Evolutionary conservation across 768 basidiomycete genomes (phyloP).

Genomic region (Hypsizygus marmoreus): DNA sequence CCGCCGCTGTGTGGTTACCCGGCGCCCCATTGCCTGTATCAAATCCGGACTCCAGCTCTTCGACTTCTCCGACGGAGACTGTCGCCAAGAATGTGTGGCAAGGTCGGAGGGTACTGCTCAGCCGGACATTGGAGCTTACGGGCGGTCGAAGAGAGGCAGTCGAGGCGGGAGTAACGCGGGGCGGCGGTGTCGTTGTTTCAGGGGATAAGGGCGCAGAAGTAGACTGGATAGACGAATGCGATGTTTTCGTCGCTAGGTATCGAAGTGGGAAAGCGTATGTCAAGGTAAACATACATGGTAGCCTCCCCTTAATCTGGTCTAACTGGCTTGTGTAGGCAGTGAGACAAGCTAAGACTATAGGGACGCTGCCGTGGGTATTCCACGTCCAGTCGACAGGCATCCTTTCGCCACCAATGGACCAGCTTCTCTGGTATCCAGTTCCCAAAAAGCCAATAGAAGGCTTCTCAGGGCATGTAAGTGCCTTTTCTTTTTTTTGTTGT

Average conservation of each 20-base stretch:
- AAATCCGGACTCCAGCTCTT: constrained; percentile 7
- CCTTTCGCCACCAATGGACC: constrained; percentile 65
- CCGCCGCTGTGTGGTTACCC: constrained; percentile 30
- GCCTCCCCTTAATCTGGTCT: not conserved
- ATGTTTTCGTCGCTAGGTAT: constrained; percentile 73
- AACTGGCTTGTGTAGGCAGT: constrained; percentile 52
- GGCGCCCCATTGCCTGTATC: constrained; percentile 17
- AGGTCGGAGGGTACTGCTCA: constrained; percentile 61
- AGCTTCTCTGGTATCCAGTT: constrained; percentile 83
- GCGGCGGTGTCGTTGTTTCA: constrained; percentile 50
- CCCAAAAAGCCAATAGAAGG: constrained; percentile 61
- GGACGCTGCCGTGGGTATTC: constrained; percentile 83
- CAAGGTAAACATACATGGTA: constrained; percentile 44
- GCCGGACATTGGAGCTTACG: constrained; percentile 56
- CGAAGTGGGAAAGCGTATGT: constrained; percentile 72
- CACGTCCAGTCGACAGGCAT: constrained; percentile 68
- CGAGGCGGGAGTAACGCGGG: constrained; percentile 56
- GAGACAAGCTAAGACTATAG: constrained; percentile 59
- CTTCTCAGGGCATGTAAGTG: constrained; percentile 61
- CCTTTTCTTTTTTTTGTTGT: not conserved
- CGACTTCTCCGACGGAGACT: constrained; percentile 12
- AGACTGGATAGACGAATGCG: constrained; percentile 50
- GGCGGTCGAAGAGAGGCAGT: constrained; percentile 53
- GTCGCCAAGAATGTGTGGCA: constrained; percentile 52
- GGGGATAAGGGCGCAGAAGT: constrained; percentile 23